These are phyloP conservation scores for Silene conica DNA, from an alignment of 148 eudicot genomes.

Conservation along the genomic window DNA sequence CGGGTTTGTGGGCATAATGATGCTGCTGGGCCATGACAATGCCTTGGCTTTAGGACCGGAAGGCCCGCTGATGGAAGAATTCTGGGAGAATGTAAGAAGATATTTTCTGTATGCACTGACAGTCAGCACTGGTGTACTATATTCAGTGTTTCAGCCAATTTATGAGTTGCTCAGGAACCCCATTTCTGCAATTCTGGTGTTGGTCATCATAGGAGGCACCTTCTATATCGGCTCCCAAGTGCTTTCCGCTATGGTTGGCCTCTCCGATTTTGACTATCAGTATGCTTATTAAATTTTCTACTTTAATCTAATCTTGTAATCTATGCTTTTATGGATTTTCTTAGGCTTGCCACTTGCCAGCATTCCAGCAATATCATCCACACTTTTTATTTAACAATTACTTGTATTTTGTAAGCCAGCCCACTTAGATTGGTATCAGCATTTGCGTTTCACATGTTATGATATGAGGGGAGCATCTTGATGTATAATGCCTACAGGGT, in stretches of 20 bases:
- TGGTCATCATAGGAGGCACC: constrained; percentile 52
- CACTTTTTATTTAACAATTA: too few species aligned
- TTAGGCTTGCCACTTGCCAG: too few species aligned
- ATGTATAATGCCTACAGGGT: too few species aligned
- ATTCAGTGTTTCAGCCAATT: constrained; percentile 49
- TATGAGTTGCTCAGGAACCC: constrained; percentile 69
- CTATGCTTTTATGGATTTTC: too few species aligned
- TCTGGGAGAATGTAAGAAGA: constrained; percentile 89
- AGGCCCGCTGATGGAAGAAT: constrained; percentile 80
- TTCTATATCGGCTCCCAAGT: constrained; percentile 62
- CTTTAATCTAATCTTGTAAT: too few species aligned
- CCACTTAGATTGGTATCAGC: too few species aligned
- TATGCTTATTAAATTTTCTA: constrained; percentile 41
- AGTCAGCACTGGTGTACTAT: constrained; percentile 67
- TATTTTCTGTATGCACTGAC: constrained; percentile 66
- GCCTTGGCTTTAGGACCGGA: constrained; percentile 85
- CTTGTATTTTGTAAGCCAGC: too few species aligned
- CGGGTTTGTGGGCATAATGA: constrained; percentile 37
- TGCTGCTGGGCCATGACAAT: constrained; percentile 35
- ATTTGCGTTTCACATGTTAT: too few species aligned
- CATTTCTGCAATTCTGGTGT: constrained; percentile 54
- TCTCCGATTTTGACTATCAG: constrained; percentile 62
- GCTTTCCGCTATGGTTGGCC: constrained; percentile 76
- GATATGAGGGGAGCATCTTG: too few species aligned
- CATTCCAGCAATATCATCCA: too few species aligned